A percentile compares a stretch with the other conserved stretches of the same genome.
Evolutionary conservation across 768 basidiomycete species (phyloP).

Genomic region (Omphalotus guepiniiformis): DNA sequence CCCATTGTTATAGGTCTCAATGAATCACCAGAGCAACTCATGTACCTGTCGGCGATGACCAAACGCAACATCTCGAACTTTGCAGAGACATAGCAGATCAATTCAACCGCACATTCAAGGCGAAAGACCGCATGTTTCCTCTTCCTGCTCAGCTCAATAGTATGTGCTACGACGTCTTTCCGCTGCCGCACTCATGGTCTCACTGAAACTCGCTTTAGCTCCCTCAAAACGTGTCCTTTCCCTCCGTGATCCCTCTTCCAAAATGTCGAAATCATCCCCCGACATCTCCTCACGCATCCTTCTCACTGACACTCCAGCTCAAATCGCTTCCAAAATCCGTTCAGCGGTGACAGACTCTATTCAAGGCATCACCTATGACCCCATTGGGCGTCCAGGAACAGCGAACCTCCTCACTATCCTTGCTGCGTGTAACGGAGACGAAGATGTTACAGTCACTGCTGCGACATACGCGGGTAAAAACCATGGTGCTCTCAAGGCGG

Average conservation of each 20-base stretch:
- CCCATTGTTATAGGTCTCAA: neutral
- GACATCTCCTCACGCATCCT: slow-evolving; percentile 78
- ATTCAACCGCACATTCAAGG: slow-evolving; percentile 71
- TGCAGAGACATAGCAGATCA: slow-evolving; percentile 75
- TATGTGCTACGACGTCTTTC: slow-evolving; percentile 32
- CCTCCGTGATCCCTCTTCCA: slow-evolving; percentile 76
- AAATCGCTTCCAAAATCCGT: slow-evolving; percentile 70
- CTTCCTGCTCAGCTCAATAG: slow-evolving; percentile 71
- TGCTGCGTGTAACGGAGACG: slow-evolving; percentile 57
- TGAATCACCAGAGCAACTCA: slow-evolving; percentile 65
- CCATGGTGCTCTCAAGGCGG: slow-evolving; percentile 67
- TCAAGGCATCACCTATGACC: slow-evolving; percentile 75
- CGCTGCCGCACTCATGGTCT: neutral
- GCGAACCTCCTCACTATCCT: slow-evolving; percentile 80
- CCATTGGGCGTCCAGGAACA: slow-evolving; percentile 72
- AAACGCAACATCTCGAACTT: slow-evolving; percentile 91
- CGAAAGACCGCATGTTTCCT: slow-evolving; percentile 54
- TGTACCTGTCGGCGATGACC: slow-evolving; percentile 96
- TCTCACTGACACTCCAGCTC: slow-evolving; percentile 64
- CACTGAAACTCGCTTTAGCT: slow-evolving; percentile 38
- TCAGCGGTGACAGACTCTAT: slow-evolving; percentile 84
- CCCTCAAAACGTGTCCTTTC: slow-evolving; percentile 80
- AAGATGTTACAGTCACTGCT: slow-evolving; percentile 42
- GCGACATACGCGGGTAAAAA: slow-evolving; percentile 48
- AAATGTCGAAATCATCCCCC: slow-evolving; percentile 95